Evolutionary conservation across 2,329 filamentous ascomycete species (phyloP).

Genomic region (Fusarium armeniacum): DNA sequence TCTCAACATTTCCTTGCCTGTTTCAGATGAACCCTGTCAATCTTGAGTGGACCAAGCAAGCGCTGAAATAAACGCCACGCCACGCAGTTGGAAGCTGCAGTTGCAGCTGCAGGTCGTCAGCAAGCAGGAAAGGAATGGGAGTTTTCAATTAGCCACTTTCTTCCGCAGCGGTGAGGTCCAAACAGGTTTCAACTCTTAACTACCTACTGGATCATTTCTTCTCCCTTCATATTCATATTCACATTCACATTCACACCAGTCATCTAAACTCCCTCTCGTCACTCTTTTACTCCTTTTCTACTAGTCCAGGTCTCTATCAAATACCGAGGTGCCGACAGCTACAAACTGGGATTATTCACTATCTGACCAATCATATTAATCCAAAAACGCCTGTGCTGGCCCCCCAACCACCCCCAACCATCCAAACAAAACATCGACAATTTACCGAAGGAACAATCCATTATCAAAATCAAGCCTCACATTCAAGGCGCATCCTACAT

Average conservation of each 20-base stretch:
- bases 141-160: slow-evolving; percentile 20
- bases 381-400: slow-evolving; percentile 35
- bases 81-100: slow-evolving; percentile 29
- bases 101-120: slow-evolving; percentile 28
- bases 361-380: slow-evolving; percentile 28
- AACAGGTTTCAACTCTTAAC: slow-evolving; percentile 2
- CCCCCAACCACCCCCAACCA: slow-evolving; percentile 37
- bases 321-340: neutral
- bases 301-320: neutral
- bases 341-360: slow-evolving; percentile 20
- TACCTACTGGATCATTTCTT: neutral
- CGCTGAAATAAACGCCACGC: slow-evolving; percentile 2
- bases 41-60: slow-evolving; percentile 27
- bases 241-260: neutral
- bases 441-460: slow-evolving; percentile 25
- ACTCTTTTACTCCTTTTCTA: neutral
- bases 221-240: neutral
- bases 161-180: slow-evolving; percentile 19
- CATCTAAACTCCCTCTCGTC: neutral
- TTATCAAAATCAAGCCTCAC: slow-evolving; percentile 31
- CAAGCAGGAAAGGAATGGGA: slow-evolving; percentile 5
- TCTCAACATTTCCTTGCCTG: neutral
- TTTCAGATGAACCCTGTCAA: slow-evolving; percentile 35
- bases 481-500: slow-evolving; percentile 33
- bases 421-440: slow-evolving; percentile 16